phyloP scores from a whole-genome alignment of 2,329 filamentous ascomycete genomes.

The Metarhizium robertsii region DNA sequence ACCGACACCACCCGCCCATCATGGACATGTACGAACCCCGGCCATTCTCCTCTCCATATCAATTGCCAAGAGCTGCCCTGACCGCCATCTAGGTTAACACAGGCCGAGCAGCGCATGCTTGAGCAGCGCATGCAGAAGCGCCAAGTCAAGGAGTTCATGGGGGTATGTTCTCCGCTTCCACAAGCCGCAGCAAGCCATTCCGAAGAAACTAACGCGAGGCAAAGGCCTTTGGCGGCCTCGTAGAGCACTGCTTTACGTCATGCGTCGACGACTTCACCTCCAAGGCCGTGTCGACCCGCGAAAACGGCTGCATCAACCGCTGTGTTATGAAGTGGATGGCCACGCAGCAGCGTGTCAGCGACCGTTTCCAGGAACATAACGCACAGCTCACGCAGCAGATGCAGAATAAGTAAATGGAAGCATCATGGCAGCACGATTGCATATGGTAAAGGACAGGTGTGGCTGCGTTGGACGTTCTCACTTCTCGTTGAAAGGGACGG shows the following conservation, averaged over 20 bases:
- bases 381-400: conserved; percentile 47
- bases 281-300: conserved; percentile 80
- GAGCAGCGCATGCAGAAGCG: conserved; percentile 92
- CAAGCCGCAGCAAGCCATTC: neutral
- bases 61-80: neutral
- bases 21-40: conserved; percentile 10
- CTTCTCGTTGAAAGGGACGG: neutral
- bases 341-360: conserved; percentile 77
- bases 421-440: too few relatives aligned
- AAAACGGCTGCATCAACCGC: conserved; percentile 85
- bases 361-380: conserved; percentile 73
- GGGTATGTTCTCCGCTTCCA: conserved; percentile 47
- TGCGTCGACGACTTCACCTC: conserved; percentile 98
- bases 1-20: conserved; percentile 1
- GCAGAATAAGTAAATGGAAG: conserved; percentile 31
- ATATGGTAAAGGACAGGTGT: neutral
- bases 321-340: conserved; percentile 97
- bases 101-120: conserved; percentile 83
- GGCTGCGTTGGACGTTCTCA: neutral
- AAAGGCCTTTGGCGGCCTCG: conserved; percentile 31
- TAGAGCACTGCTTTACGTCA: conserved; percentile 88
- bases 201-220: neutral
- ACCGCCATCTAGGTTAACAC: conserved; percentile 45
- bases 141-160: conserved; percentile 99
- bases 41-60: neutral